These are phyloP conservation scores for Lunasporangiospora selenospora DNA, from an alignment of 192 early-diverging fungal genomes.

Conservation along the genomic window DNA sequence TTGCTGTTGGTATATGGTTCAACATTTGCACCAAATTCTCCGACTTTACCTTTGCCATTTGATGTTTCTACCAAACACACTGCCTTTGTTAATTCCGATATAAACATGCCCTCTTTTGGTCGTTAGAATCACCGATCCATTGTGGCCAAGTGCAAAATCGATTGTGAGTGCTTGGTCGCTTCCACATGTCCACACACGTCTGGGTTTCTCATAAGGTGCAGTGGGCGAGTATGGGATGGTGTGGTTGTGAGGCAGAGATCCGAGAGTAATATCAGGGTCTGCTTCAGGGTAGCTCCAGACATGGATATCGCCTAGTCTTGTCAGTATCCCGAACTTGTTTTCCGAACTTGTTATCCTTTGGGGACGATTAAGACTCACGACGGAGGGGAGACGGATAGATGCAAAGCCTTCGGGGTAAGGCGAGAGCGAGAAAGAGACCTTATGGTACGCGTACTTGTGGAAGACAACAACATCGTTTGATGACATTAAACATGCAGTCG, in stretches of 20 bases:
- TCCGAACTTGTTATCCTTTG: slow-evolving; percentile 33
- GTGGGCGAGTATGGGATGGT: slow-evolving; percentile 12
- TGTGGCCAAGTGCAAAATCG: slow-evolving; percentile 73
- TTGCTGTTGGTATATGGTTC: background rate
- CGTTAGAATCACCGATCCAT: slow-evolving; percentile 68
- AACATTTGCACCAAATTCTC: no score
- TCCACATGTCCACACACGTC: slow-evolving; percentile 64
- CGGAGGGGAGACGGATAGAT: background rate
- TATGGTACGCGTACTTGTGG: slow-evolving; percentile 54
- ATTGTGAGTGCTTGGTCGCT: slow-evolving; percentile 54
- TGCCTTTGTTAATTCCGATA: slow-evolving; percentile 55
- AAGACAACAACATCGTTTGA: slow-evolving; percentile 67
- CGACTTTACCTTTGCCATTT: slow-evolving; percentile 38
- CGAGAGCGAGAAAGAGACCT: slow-evolving; percentile 44
- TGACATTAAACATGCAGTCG: slow-evolving; percentile 66
- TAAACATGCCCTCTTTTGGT: slow-evolving; percentile 73
- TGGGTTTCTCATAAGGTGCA: slow-evolving; percentile 31
- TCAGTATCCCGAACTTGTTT: slow-evolving; percentile 42
- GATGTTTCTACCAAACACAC: slow-evolving; percentile 20
- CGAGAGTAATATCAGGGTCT: slow-evolving; percentile 27
- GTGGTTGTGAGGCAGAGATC: slow-evolving; percentile 34
- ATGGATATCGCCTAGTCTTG: slow-evolving; percentile 29
- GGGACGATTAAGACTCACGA: slow-evolving; percentile 18
- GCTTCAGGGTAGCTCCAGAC: slow-evolving; percentile 44
- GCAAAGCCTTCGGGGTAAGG: slow-evolving; percentile 29